These are phyloP conservation scores for Aureococcus anophagefferens DNA, from an alignment of 108 stramenopile genomes.

Conservation along the genomic window DNA sequence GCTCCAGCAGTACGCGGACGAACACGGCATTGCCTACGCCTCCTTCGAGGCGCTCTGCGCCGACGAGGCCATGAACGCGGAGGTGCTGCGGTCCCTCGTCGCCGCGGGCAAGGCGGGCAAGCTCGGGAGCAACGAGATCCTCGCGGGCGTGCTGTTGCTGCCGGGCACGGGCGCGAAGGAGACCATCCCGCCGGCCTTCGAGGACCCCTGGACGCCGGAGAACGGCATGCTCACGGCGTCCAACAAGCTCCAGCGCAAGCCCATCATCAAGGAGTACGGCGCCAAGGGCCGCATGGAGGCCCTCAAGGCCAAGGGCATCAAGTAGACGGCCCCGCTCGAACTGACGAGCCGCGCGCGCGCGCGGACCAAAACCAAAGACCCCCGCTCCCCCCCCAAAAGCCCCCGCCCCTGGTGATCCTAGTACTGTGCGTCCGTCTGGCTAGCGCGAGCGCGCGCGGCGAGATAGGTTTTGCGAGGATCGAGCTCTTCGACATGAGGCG, in stretches of 20 bases:
- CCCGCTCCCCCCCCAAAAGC: too few relatives aligned
- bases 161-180: background rate
- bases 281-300: constrained; percentile 13
- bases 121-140: background rate
- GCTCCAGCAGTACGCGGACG: constrained; percentile 61
- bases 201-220: constrained; percentile 66
- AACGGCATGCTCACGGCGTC: constrained; percentile 75
- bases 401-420: too few relatives aligned
- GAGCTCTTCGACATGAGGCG: too few relatives aligned
- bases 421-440: too few relatives aligned
- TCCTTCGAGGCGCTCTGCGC: background rate
- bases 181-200: background rate
- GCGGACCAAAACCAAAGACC: too few relatives aligned
- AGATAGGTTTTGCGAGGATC: too few relatives aligned
- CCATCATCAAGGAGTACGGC: constrained; percentile 59
- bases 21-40: constrained; percentile 38
- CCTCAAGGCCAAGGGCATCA: constrained; percentile 53
- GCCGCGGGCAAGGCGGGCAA: background rate
- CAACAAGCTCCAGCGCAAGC: constrained; percentile 70
- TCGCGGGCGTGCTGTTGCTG: background rate
- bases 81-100: background rate
- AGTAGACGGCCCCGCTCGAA: too few relatives aligned
- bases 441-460: too few relatives aligned
- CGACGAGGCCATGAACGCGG: background rate
- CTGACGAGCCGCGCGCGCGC: too few relatives aligned